Evolutionary conservation across 73 alveolate genomes (phyloP).

Genomic region (Durusdinium trenchii): DNA sequence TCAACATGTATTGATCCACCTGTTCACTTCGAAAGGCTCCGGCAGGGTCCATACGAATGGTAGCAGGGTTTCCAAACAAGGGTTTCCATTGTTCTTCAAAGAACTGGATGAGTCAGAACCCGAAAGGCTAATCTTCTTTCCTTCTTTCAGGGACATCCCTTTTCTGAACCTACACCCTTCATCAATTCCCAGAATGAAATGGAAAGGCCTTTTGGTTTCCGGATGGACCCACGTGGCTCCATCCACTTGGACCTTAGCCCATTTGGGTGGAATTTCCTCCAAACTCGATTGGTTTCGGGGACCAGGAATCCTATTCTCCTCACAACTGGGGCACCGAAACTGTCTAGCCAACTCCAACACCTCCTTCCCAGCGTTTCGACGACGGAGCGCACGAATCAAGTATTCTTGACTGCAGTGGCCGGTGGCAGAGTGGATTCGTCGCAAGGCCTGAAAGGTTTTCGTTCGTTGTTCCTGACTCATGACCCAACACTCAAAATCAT

Average conservation of each 20-base stretch:
- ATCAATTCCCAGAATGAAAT: not conserved
- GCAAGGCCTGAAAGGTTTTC: not conserved
- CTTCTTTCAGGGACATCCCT: not conserved
- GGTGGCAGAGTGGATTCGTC: not conserved
- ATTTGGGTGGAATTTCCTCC: conserved; percentile 4
- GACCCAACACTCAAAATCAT: no score
- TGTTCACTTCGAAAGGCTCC: no score
- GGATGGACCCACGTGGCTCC: not conserved
- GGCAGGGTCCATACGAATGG: no score
- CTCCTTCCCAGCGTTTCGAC: not conserved
- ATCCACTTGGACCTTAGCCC: not conserved
- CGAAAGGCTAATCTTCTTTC: not conserved
- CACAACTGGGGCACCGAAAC: not conserved
- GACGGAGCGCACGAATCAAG: not conserved
- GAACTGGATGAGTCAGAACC: no score
- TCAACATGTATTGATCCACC: no score
- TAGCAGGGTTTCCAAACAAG: no score
- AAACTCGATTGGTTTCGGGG: not conserved
- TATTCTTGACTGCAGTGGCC: conserved; percentile 19
- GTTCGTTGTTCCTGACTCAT: not conserved
- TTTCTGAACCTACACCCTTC: conserved; percentile 10
- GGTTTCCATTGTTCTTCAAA: no score
- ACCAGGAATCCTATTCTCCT: not conserved
- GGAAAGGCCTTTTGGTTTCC: not conserved
- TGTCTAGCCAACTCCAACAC: not conserved